Conservation (phyloP, 257 asterid species). For the Fraxinus excelsior region DNA sequence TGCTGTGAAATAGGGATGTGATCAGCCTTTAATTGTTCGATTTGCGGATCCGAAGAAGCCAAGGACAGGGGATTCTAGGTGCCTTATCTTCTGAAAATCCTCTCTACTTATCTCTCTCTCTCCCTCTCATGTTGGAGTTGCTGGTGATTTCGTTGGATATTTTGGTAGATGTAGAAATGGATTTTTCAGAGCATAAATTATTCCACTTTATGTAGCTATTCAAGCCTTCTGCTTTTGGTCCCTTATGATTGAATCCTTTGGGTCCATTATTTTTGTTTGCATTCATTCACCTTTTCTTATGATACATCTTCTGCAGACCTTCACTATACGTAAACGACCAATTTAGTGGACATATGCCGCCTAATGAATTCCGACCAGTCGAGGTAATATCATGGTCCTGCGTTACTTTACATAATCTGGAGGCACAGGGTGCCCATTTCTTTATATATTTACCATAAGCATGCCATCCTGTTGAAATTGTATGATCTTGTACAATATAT, state of each 20-base stretch:
- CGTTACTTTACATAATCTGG: conserved; percentile 17
- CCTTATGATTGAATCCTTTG: neutral
- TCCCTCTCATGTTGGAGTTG: neutral
- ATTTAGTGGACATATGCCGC: conserved; percentile 27
- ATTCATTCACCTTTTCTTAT: conserved; percentile 2
- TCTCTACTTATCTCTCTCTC: neutral
- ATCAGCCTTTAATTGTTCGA: conserved; percentile 84
- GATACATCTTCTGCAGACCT: conserved; percentile 37
- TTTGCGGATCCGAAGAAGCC: conserved; percentile 96
- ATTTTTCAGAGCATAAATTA: neutral
- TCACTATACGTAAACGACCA: conserved; percentile 32
- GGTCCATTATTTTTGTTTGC: neutral
- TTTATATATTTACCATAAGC: neutral
- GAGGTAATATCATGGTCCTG: conserved; percentile 36
- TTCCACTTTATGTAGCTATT: neutral
- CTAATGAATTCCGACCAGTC: conserved; percentile 43
- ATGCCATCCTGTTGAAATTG: conserved; percentile 9
- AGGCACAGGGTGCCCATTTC: conserved; percentile 8
- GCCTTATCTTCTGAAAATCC: conserved; percentile 18
- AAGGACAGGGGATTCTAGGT: conserved; percentile 70
- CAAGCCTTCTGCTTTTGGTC: neutral
- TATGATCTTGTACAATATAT: neutral
- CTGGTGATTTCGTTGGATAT: conserved; percentile 1
- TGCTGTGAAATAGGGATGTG: conserved; percentile 68
- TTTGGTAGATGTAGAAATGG: conserved; percentile 7